Percentiles rank a stretch among this genome's conserved stretches.
Conservation (phyloP, 2,329 filamentous ascomycete species). For the Aureobasidium musti region DNA sequence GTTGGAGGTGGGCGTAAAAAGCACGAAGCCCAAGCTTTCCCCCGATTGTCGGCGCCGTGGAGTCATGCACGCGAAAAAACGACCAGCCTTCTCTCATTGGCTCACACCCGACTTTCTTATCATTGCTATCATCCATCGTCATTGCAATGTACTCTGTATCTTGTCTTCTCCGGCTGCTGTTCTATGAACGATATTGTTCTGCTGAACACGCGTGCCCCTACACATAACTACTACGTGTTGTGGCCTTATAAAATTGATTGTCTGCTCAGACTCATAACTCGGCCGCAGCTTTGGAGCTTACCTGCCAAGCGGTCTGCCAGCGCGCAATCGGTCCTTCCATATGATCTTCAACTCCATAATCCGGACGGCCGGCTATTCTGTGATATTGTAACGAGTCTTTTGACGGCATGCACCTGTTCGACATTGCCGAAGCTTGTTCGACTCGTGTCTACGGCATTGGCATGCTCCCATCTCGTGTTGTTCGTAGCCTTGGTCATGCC, state of each 20-base stretch:
- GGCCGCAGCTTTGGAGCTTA: neutral
- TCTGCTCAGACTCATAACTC: too few relatives aligned
- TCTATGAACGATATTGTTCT: neutral
- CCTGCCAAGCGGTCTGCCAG: neutral
- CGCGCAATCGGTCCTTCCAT: constrained; percentile 18
- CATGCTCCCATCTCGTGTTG: neutral
- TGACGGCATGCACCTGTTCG: neutral
- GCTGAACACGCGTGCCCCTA: neutral
- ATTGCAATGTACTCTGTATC: neutral
- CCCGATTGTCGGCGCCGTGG: constrained; percentile 12
- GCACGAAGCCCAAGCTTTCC: constrained; percentile 6
- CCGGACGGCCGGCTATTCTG: neutral
- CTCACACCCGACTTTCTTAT: neutral
- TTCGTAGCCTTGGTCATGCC: too few relatives aligned
- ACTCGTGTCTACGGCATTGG: neutral
- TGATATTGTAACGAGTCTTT: neutral
- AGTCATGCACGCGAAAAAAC: constrained; percentile 12
- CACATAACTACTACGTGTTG: neutral
- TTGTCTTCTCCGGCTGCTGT: neutral
- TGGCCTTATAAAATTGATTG: neutral
- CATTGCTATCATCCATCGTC: constrained; percentile 15
- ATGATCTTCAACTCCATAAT: constrained; percentile 4
- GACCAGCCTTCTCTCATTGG: constrained; percentile 9
- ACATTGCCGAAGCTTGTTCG: neutral
- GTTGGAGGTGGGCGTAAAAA: constrained; percentile 7